Evolutionary conservation across 768 basidiomycete species (phyloP), one percentile per base, ranked within the genome.

Genomic region (Botryobasidium botryosum): DNA sequence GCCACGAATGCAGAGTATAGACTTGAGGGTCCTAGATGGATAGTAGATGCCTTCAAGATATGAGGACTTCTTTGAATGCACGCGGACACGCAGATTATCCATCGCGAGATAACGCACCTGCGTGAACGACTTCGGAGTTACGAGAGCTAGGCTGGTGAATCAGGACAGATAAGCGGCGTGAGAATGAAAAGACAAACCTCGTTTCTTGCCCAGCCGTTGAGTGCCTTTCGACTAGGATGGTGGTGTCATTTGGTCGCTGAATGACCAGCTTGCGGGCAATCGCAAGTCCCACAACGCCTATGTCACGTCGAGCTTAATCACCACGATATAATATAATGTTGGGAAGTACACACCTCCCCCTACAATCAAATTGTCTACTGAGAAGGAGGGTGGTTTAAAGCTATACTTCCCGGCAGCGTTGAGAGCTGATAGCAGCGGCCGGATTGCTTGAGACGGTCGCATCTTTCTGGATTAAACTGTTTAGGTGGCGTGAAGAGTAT

Each of bases 101-200:
- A n/a, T n/a, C 26, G 18, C 23, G n/a, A 37, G 29, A 27, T 8
- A 15, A 41, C 23, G 35, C 55, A 76, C 83, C 88, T 49, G 84
- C 79, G 63, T 96, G 91, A 23, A 96, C 81, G 20, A 97, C 91
- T 56, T 94, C 91, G 0, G 88, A 91, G 58, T 92, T 94, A 13
- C 91, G 74, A 32, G 85, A 88, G 58, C 88, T 90, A 44, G 17
- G 10, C 21, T 10, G 21, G 18, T 45, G 12, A 15, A 38, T 36
- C 6, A 17, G 31, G 17, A 26, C 15, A 40, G 32, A 35, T 48
- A 20, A 44, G 29, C 41, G 32, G 21, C 4, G 41, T 18, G 21
- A 32, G n/a, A 45, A 12, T 41, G 29, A 43, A 53, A 18, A 27
- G 54, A 35, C 53, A 77, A 12, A 62, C 85, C 86, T 92, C 18